phyloP scores from a whole-genome alignment of 306 rosid genomes.

The Dryas drummondii region DNA sequence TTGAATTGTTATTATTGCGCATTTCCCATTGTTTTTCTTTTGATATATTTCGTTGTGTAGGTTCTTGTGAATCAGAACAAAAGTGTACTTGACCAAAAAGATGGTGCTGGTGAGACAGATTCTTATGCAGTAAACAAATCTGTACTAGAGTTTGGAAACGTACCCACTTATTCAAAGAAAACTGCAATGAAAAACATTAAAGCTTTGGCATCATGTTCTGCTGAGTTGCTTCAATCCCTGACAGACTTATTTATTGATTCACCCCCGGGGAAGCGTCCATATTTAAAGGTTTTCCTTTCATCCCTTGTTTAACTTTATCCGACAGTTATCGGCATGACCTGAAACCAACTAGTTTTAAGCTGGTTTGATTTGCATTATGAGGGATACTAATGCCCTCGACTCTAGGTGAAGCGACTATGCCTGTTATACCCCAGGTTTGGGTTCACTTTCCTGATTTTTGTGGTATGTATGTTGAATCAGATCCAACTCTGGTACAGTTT shows the following conservation, averaged over 20 bases:
- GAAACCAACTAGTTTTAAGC: background rate
- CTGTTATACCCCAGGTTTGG: background rate
- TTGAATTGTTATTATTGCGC: slow-evolving; percentile 12
- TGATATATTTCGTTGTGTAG: slow-evolving; percentile 37
- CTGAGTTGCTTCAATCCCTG: slow-evolving; percentile 58
- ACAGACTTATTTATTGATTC: slow-evolving; percentile 66
- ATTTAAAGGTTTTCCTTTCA: slow-evolving; percentile 58
- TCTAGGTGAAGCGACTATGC: background rate
- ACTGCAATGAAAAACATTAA: slow-evolving; percentile 63
- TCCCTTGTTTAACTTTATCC: slow-evolving; percentile 9
- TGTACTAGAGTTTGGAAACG: slow-evolving; percentile 31
- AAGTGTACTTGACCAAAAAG: slow-evolving; percentile 48
- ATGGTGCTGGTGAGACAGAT: slow-evolving; percentile 28
- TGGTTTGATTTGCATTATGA: background rate
- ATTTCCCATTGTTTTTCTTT: slow-evolving; percentile 16
- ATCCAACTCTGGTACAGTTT: background rate
- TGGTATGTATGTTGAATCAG: background rate
- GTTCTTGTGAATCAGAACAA: slow-evolving; percentile 81
- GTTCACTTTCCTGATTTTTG: background rate
- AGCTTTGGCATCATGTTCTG: slow-evolving; percentile 64
- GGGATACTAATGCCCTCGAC: background rate
- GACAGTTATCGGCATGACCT: background rate
- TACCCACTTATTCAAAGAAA: slow-evolving; percentile 70
- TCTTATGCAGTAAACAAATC: slow-evolving; percentile 30
- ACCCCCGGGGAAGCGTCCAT: slow-evolving; percentile 38